phyloP scores from a whole-genome alignment of 2,329 filamentous ascomycete genomes.

The Colletotrichum theobromicola region DNA sequence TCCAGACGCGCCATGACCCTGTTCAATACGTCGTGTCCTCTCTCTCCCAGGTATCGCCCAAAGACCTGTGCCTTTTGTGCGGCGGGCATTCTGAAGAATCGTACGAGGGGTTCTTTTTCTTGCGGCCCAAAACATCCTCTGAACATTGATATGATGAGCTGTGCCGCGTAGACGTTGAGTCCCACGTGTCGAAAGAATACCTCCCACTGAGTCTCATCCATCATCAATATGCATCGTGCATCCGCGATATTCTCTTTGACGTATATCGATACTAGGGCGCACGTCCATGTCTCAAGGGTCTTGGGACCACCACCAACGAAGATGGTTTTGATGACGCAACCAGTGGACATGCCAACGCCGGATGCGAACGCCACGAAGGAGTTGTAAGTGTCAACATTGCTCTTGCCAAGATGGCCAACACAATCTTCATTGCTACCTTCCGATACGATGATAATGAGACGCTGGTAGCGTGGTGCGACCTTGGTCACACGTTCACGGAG shows the following conservation, averaged over 20 bases:
- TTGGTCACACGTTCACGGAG: constrained; percentile 61
- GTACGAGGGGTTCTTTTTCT: constrained; percentile 30
- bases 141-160: constrained; percentile 34
- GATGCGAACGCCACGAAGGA: constrained; percentile 56
- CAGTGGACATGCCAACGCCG: constrained; percentile 35
- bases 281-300: constrained; percentile 60
- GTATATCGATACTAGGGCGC: constrained; percentile 55
- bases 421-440: constrained; percentile 53
- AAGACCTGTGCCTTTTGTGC: constrained; percentile 29
- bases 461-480: constrained; percentile 67
- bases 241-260: constrained; percentile 23
- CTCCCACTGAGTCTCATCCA: constrained; percentile 47
- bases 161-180: constrained; percentile 41
- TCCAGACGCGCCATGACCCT: constrained; percentile 10
- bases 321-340: constrained; percentile 39
- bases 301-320: constrained; percentile 56
- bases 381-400: constrained; percentile 50
- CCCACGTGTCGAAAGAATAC: constrained; percentile 39
- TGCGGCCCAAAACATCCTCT: constrained; percentile 22
- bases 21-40: neutral
- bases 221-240: constrained; percentile 38
- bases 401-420: constrained; percentile 38
- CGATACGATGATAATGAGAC: constrained; percentile 72
- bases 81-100: constrained; percentile 34
- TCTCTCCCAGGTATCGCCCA: constrained; percentile 25